Conservation (phyloP, 306 rosid genomes). For the Cucumis sativus region DNA sequence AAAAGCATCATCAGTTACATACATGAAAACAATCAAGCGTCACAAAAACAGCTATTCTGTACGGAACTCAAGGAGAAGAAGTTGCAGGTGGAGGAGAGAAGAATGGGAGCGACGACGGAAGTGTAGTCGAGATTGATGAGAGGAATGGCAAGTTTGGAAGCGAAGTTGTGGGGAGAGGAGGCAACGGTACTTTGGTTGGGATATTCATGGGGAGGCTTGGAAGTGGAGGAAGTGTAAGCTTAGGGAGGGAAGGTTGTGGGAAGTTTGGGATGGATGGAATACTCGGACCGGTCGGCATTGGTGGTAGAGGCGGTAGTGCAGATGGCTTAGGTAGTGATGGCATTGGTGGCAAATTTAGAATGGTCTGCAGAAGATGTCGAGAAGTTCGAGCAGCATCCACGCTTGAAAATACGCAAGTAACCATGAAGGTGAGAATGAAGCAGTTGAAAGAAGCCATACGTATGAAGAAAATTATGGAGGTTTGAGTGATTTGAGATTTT, state of each 20-base stretch:
- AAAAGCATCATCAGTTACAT: neutral
- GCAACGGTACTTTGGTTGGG: neutral
- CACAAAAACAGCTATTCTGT: neutral
- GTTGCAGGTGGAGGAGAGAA: slow-evolving; percentile 15
- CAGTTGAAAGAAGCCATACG: neutral
- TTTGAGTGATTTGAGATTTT: neutral
- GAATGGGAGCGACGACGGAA: slow-evolving; percentile 1
- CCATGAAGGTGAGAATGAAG: neutral
- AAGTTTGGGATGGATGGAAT: slow-evolving; percentile 4
- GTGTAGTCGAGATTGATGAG: neutral
- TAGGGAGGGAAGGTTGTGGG: slow-evolving; percentile 1
- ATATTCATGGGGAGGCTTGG: slow-evolving; percentile 1
- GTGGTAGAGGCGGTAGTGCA: neutral
- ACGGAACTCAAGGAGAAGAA: slow-evolving; percentile 8
- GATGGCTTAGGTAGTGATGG: slow-evolving; percentile 4
- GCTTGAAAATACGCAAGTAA: neutral
- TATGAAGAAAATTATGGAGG: neutral
- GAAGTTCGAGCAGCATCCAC: neutral
- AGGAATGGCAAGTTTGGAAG: neutral
- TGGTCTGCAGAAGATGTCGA: slow-evolving; percentile 7
- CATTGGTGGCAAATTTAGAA: neutral
- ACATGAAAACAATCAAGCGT: neutral
- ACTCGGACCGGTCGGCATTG: neutral
- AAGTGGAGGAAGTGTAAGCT: slow-evolving; percentile 3
- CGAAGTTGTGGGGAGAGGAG: neutral